Conservation (phyloP, 345 rosid genomes). For the Camelina neglecta region DNA sequence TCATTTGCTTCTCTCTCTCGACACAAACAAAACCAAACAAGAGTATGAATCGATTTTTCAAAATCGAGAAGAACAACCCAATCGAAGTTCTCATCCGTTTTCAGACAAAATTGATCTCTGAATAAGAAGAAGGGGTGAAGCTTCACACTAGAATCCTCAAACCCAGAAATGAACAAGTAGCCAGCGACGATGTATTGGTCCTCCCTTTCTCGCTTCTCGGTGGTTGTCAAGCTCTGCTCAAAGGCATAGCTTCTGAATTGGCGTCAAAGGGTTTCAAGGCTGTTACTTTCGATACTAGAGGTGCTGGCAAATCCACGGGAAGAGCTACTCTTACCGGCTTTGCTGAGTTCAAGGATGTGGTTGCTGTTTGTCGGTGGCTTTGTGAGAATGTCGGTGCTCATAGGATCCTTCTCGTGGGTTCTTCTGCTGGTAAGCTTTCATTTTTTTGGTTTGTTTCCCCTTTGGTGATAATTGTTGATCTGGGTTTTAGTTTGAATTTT, state of each 20-base stretch:
- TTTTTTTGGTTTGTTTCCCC: too few species aligned
- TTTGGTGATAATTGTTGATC: too few species aligned
- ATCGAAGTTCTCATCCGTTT: too few species aligned
- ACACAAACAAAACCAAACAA: too few species aligned
- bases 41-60: too few species aligned
- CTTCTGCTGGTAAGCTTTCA: slow-evolving; percentile 56
- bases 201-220: slow-evolving; percentile 89
- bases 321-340: slow-evolving; percentile 85
- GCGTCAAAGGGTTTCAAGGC: slow-evolving; percentile 64
- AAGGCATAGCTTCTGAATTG: slow-evolving; percentile 73
- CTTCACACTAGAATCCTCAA: slow-evolving; percentile 66
- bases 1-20: too few species aligned
- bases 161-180: slow-evolving; percentile 51
- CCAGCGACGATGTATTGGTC: slow-evolving; percentile 48
- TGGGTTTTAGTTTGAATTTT: not conserved
- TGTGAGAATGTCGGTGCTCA: slow-evolving; percentile 49
- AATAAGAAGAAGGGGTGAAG: slow-evolving; percentile 57
- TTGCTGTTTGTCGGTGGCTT: slow-evolving; percentile 83
- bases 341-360: slow-evolving; percentile 82
- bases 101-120: slow-evolving; percentile 20
- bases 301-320: slow-evolving; percentile 88
- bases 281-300: slow-evolving; percentile 92
- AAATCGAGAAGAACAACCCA: too few species aligned
- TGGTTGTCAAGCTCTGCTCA: slow-evolving; percentile 76
- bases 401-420: slow-evolving; percentile 85